phyloP scores from a whole-genome alignment of 1,284 basidiomycete genomes.

The Xerocomus alliaceus region DNA sequence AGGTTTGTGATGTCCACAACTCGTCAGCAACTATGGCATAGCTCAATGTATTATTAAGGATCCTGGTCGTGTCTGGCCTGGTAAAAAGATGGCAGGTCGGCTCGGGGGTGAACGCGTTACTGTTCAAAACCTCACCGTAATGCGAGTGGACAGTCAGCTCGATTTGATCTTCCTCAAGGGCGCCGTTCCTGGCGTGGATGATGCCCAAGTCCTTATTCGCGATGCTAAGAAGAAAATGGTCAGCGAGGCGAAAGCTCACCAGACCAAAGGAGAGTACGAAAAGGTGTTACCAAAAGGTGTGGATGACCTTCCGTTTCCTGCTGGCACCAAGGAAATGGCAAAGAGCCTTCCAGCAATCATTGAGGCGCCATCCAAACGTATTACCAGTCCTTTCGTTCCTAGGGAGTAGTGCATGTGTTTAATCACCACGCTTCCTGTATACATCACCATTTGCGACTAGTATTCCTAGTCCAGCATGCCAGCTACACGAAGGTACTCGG shows the following conservation, averaged over 20 bases:
- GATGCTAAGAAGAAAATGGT: conserved; percentile 88
- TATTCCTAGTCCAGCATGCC: not conserved
- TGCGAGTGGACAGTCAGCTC: conserved; percentile 85
- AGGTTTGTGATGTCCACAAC: conserved; percentile 58
- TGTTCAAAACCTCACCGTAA: conserved; percentile 87
- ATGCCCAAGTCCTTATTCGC: conserved; percentile 74
- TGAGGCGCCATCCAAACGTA: conserved; percentile 70
- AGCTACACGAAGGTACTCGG: not conserved
- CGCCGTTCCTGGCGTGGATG: conserved; percentile 76
- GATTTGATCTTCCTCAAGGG: conserved; percentile 89
- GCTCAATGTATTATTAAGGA: conserved; percentile 60
- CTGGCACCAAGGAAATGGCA: conserved; percentile 84
- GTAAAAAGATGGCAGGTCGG: conserved; percentile 98
- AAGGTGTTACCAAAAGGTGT: conserved; percentile 87
- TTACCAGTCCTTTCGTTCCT: conserved; percentile 77
- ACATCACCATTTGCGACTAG: conserved; percentile 1
- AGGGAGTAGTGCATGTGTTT: conserved; percentile 57
- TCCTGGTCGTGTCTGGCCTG: conserved; percentile 93
- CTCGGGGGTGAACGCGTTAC: conserved; percentile 89
- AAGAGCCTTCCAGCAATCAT: conserved; percentile 66
- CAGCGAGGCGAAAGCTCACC: conserved; percentile 65
- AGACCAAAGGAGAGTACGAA: conserved; percentile 78
- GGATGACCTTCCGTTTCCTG: conserved; percentile 88
- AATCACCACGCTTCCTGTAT: conserved; percentile 7
- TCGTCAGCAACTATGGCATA: conserved; percentile 10